Evolutionary conservation across 805 yeast species (phyloP).

Genomic region (Yamadazyma nakazawae): DNA sequence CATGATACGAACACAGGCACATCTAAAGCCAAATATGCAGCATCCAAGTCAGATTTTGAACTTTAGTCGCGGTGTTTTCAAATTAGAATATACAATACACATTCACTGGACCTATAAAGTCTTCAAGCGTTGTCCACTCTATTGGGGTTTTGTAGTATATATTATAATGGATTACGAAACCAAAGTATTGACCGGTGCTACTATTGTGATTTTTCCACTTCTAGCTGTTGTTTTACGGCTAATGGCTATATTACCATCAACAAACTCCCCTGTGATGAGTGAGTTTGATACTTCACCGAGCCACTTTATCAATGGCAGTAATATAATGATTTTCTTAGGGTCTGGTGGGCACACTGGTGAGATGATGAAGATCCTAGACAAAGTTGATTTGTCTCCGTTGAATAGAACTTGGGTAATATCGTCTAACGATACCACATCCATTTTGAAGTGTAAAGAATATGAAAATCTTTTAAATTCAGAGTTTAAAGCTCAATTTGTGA

Average conservation of each 20-base stretch:
- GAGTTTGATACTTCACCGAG: conserved; percentile 5
- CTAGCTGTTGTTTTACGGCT: conserved; percentile 21
- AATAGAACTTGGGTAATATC: conserved; percentile 42
- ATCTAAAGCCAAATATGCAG: conserved; percentile 8
- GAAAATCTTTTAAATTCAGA: conserved; percentile 23
- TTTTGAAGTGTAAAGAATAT: conserved; percentile 34
- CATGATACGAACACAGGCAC: neutral
- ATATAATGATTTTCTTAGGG: conserved; percentile 68
- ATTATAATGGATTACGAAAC: conserved; percentile 22
- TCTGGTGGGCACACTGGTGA: conserved; percentile 98
- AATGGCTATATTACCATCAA: conserved; percentile 22
- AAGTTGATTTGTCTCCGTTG: conserved; percentile 28
- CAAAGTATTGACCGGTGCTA: conserved; percentile 8
- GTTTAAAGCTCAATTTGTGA: conserved; percentile 20
- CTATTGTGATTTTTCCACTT: conserved; percentile 17
- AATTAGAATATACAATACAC: neutral
- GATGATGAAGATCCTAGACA: conserved; percentile 67
- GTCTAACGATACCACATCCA: conserved; percentile 51
- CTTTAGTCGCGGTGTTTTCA: conserved; percentile 9
- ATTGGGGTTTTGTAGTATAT: neutral
- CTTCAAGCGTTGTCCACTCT: neutral
- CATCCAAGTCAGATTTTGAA: conserved; percentile 15
- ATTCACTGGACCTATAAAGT: neutral
- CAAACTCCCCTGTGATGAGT: conserved; percentile 4
- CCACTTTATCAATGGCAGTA: conserved; percentile 15